Conservation (phyloP, 805 yeast genomes). For the Metschnikowia hibisci region DNA sequence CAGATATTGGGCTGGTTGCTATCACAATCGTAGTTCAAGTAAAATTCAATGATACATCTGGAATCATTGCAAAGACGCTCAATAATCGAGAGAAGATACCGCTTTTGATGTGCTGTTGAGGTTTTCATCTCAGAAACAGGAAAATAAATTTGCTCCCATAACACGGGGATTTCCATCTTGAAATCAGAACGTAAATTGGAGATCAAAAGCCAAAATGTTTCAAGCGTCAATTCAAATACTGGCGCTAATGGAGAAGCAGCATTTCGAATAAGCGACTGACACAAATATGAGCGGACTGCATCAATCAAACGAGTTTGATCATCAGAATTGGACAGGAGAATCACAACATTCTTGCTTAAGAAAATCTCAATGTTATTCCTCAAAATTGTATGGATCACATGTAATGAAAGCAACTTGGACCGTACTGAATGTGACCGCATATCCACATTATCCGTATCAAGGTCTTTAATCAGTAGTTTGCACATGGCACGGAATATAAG, state of each 20-base stretch:
- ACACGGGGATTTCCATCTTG: slow-evolving; percentile 90
- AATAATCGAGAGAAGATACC: slow-evolving; percentile 77
- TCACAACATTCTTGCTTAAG: slow-evolving; percentile 51
- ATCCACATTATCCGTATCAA: slow-evolving; percentile 73
- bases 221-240: slow-evolving; percentile 85
- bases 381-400: slow-evolving; percentile 79
- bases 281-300: slow-evolving; percentile 79
- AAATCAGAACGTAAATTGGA: slow-evolving; percentile 82
- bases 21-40: slow-evolving; percentile 94
- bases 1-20: slow-evolving; percentile 74
- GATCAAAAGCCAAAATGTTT: slow-evolving; percentile 87
- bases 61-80: slow-evolving; percentile 85
- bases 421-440: slow-evolving; percentile 91
- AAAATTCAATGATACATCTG: slow-evolving; percentile 84
- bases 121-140: slow-evolving; percentile 91
- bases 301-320: slow-evolving; percentile 63
- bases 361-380: slow-evolving; percentile 83
- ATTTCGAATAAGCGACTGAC: slow-evolving; percentile 80
- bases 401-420: slow-evolving; percentile 83
- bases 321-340: slow-evolving; percentile 46
- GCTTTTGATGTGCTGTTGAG: slow-evolving; percentile 88
- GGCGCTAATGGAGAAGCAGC: slow-evolving; percentile 91
- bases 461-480: slow-evolving; percentile 77
- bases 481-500: slow-evolving; percentile 92
- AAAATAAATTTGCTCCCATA: slow-evolving; percentile 87